These are phyloP conservation scores for Phytopythium sindhum DNA, from an alignment of 352 stramenopile genomes.

Conservation along the genomic window DNA sequence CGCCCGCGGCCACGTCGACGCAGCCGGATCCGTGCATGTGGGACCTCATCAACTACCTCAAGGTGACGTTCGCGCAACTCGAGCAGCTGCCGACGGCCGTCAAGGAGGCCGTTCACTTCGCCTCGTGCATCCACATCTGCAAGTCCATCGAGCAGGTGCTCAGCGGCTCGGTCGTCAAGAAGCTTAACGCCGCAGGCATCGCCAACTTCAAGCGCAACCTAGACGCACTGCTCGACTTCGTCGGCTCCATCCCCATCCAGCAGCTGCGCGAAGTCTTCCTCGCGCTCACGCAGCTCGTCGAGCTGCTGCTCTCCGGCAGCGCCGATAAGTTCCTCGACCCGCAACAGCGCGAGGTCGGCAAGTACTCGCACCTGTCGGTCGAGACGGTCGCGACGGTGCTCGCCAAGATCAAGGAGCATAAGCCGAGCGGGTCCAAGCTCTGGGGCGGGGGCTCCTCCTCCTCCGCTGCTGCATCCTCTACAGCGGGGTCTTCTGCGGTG, in stretches of 20 bases:
- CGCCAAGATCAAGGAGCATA: conserved; percentile 72
- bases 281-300: conserved; percentile 56
- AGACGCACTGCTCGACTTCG: conserved; percentile 64
- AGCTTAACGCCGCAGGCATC: conserved; percentile 65
- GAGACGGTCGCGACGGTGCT: conserved; percentile 63
- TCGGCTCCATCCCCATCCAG: conserved; percentile 48
- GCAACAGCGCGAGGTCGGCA: conserved; percentile 51
- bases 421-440: conserved; percentile 36
- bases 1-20: conserved; percentile 41
- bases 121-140: conserved; percentile 74
- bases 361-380: conserved; percentile 63
- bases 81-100: conserved; percentile 48
- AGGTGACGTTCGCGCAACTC: conserved; percentile 71
- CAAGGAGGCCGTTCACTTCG: conserved; percentile 69
- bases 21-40: conserved; percentile 77
- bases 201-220: conserved; percentile 79
- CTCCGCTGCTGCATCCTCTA: conserved; percentile 6
- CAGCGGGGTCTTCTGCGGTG: neutral
- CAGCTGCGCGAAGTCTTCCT: conserved; percentile 70
- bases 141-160: conserved; percentile 74
- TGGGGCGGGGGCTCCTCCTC: conserved; percentile 42
- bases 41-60: conserved; percentile 85
- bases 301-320: conserved; percentile 61
- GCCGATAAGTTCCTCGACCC: conserved; percentile 61
- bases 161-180: conserved; percentile 54